Percentiles rank a stretch among this genome's conserved stretches.
Evolutionary conservation across 257 asterid genomes (phyloP).

Genomic region (Solanum sejunctum): DNA sequence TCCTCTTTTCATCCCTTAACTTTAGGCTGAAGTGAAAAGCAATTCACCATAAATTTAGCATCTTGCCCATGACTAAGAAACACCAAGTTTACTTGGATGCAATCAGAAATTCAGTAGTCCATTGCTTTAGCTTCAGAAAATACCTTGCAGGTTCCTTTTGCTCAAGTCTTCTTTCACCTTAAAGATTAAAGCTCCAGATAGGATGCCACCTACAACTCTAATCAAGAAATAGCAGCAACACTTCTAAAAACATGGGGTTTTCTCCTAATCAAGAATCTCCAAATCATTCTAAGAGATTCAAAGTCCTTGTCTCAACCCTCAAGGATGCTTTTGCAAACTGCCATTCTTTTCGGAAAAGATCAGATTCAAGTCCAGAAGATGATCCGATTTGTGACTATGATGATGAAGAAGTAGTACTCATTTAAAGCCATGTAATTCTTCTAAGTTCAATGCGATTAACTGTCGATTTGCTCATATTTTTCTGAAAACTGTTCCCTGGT

Average conservation of each 20-base stretch:
- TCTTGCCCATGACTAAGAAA: background rate
- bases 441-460: background rate
- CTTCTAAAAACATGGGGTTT: constrained; percentile 20
- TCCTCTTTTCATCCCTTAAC: background rate
- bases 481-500: background rate
- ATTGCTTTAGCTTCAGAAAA: background rate
- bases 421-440: background rate
- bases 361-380: constrained; percentile 15
- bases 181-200: background rate
- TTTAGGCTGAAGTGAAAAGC: constrained; percentile 5
- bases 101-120: background rate
- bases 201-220: background rate
- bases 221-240: background rate
- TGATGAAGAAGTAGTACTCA: constrained; percentile 47
- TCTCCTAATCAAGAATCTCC: constrained; percentile 27
- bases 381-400: constrained; percentile 23
- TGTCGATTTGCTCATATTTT: background rate
- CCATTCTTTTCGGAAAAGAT: constrained; percentile 19
- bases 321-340: constrained; percentile 42
- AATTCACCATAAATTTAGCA: background rate
- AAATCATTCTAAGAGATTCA: constrained; percentile 40
- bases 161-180: background rate
- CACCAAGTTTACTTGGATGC: background rate
- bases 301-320: constrained; percentile 32
- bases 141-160: background rate